A percentile compares a stretch with the other conserved stretches of the same genome.
Conservation (phyloP, 1,284 basidiomycete genomes). For the Rhizopogon parksii region DNA sequence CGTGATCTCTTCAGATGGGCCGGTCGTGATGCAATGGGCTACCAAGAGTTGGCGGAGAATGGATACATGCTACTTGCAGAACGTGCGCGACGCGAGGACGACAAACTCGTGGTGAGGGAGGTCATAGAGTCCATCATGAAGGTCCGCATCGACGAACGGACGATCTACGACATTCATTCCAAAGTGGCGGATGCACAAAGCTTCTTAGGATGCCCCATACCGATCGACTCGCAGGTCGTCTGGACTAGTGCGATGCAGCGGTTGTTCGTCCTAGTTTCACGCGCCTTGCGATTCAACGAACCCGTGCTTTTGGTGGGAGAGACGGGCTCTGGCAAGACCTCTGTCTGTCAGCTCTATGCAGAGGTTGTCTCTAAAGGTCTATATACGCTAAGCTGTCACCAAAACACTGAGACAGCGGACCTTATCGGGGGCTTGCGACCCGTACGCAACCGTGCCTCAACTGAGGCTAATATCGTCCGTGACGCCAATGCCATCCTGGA, state of each 20-base stretch:
- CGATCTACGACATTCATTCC: constrained; percentile 61
- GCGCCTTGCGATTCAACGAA: constrained; percentile 86
- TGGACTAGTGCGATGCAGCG: constrained; percentile 95
- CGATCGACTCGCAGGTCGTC: constrained; percentile 52
- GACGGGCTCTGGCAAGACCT: constrained; percentile 97
- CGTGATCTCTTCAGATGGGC: constrained; percentile 99
- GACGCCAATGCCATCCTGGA: constrained; percentile 39
- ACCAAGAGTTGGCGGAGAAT: constrained; percentile 91
- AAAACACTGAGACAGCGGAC: constrained; percentile 99
- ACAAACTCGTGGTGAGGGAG: constrained; percentile 85
- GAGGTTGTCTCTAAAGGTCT: constrained; percentile 59
- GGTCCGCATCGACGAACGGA: constrained; percentile 71
- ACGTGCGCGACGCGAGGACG: constrained; percentile 78
- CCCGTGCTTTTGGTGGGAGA: constrained; percentile 97
- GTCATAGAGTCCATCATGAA: constrained; percentile 90
- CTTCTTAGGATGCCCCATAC: constrained; percentile 53
- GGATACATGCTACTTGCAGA: constrained; percentile 98
- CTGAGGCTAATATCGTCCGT: constrained; percentile 40
- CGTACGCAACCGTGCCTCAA: constrained; percentile 67
- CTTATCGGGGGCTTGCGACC: constrained; percentile 93
- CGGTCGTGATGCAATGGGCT: constrained; percentile 78
- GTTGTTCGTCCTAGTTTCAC: constrained; percentile 77
- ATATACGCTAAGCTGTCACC: constrained; percentile 88
- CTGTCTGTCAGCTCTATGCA: constrained; percentile 89
- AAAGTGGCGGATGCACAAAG: constrained; percentile 35